Evolutionary conservation across 805 yeast genomes (phyloP), one percentile per base, ranked within the genome.

Genomic region (Candida broadrunensis): DNA sequence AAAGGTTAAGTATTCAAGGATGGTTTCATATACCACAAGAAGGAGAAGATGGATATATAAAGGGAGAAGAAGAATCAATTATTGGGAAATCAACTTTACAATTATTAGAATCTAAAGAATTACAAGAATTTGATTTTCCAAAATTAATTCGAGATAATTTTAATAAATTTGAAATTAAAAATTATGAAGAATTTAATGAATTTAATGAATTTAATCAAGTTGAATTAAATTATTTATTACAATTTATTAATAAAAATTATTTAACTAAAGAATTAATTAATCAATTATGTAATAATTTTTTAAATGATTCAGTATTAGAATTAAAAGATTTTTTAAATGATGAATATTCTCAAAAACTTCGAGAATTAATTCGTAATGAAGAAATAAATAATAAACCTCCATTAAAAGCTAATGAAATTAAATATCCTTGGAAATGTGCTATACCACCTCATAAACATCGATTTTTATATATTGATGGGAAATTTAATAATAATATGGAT

Each of bases 21-120:
- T 95, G 99, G 99, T 95, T 91, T 58, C 99, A 93, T 61, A 87
- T 90, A 38, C 99, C 99, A 3, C 98, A 93, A 59, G 68, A 67
- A 9, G 97, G 96, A 8, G 99, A 93, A 63, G 81, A 77, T 25
- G 98, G 97, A 0, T 91, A 62, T 55, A 75, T 81, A 15, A 80
- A 78, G 27, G 95, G 95, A 5, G 96, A 88, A 56, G 89, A 88
- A 59, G 91, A 83, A 54, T 78, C 70, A 27, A 81, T 86, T 1
- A 89, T 83, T 50, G 83, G 85, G 0, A 72, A 74, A 52, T 79
- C 88, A 33, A 87, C 96, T 0, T 73, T 89, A 46, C 88, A 85
- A 55, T 91, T 79, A 55, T 65, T 89, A 44, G 91, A 88, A 51
- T 77, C 87, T 8, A 80, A 84, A 43, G 87, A 81, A 47, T 67